Base-by-base conservation (phyloP, 2,329 filamentous ascomycete genomes). In the Fusarium pseudocircinatum region DNA sequence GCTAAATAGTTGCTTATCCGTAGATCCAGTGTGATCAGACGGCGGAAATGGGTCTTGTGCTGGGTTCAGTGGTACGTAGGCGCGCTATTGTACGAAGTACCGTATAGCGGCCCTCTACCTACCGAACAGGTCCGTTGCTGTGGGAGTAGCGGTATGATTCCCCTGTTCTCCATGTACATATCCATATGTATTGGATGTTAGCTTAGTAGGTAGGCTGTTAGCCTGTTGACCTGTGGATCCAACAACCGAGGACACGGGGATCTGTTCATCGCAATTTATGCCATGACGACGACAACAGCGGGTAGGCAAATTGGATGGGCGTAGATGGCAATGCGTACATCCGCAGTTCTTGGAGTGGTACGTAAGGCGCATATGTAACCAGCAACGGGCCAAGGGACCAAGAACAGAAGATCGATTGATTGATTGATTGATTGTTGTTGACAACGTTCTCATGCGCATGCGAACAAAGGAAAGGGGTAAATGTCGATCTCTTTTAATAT, bases 181-280 rank as follows among this genome's bases (percentile, higher is more conserved):
- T 34, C 30, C 30, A 30, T n/a, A 10, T 30, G 32, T 34, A 34
- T 34, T 34, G 14, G 32, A 34, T 34, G 13, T 34, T 34, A 34
- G 32, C 14, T 34, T 16, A 15, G 32, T 32, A 32, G 32, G 32
- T 14, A 34, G 32, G 32, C 32, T 15, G 43, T 20, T 22, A 15
- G 14, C 43, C 24, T 46, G 43, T 46, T 26, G 43, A 22, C 22
- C 18, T 52, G 59, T 40, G 67, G 63, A 69, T 68, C 60, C 30
- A 63, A 57, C 24, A 46, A 50, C 37, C 60, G 8, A 69, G 28
- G 44, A 59, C 54, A 72, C 59, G 67, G 71, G 67, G 71, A 72
- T 72, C 52, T 62, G 63, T 43, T 61, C 47, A 74, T 72, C 71
- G 46, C 62, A 74, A 74, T 74, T 74, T 74, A 69, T 74, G 71